phyloP scores from a whole-genome alignment of 176 grass and related monocot genomes.

The Typha latifolia region DNA sequence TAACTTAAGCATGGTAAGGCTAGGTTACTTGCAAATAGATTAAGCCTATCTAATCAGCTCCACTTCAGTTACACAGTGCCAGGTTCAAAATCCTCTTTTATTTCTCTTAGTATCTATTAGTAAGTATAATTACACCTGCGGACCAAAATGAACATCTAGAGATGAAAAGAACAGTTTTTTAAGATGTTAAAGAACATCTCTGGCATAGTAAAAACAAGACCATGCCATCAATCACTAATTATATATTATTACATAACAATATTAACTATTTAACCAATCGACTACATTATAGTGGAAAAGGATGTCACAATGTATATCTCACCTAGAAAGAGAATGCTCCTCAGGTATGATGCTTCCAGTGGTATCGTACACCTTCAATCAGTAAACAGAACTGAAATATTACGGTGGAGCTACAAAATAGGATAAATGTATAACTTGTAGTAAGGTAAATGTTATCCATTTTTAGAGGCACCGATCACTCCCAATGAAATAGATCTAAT shows the following conservation, averaged over 20 bases:
- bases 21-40: too few species aligned
- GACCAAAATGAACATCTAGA: too few species aligned
- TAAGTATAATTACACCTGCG: too few species aligned
- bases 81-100: too few species aligned
- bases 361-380: slow-evolving; percentile 61
- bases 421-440: not conserved
- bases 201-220: not conserved
- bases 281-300: not conserved
- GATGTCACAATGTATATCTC: not conserved
- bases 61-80: too few species aligned
- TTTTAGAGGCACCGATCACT: too few species aligned
- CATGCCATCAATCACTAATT: not conserved
- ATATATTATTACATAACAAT: not conserved
- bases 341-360: slow-evolving; percentile 41
- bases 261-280: not conserved
- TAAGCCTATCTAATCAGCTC: too few species aligned
- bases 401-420: slow-evolving; percentile 15
- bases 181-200: not conserved
- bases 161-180: too few species aligned
- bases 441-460: not conserved
- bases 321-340: slow-evolving; percentile 63
- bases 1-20: too few species aligned
- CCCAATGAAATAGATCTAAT: too few species aligned
- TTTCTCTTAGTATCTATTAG: too few species aligned
- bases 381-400: slow-evolving; percentile 20